A percentile compares a stretch with the other conserved stretches of the same genome.
Conservation (phyloP, 1,284 basidiomycete species). For the Ceratorhiza oryzae-sativae region DNA sequence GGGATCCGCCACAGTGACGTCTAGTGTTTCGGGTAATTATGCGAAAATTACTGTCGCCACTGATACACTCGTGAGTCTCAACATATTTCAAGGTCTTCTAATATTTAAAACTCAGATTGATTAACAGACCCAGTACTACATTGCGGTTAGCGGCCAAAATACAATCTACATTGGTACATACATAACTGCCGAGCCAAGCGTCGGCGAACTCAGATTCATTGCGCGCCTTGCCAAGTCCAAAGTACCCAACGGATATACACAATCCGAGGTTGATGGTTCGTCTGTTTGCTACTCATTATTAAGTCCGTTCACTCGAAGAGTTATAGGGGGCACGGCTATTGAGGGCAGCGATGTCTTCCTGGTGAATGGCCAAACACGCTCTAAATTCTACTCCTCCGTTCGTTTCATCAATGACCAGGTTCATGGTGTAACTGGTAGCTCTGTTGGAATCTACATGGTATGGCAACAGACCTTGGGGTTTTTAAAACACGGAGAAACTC, state of each 20-base stretch:
- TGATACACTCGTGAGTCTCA: slow-evolving; percentile 24
- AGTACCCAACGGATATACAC: slow-evolving; percentile 53
- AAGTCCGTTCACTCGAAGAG: neutral
- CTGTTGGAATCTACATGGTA: slow-evolving; percentile 42
- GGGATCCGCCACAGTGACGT: neutral
- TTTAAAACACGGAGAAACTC: neutral
- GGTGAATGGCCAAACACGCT: slow-evolving; percentile 36
- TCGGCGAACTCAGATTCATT: slow-evolving; percentile 60
- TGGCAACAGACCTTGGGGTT: neutral
- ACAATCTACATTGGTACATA: slow-evolving; percentile 41
- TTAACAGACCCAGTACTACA: slow-evolving; percentile 39
- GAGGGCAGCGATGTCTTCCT: slow-evolving; percentile 41
- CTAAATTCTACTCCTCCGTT: slow-evolving; percentile 39
- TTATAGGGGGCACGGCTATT: slow-evolving; percentile 31
- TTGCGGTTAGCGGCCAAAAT: slow-evolving; percentile 37
- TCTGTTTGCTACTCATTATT: neutral
- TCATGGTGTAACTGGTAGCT: slow-evolving; percentile 38
- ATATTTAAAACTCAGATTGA: neutral
- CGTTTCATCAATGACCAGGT: slow-evolving; percentile 41
- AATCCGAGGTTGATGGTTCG: slow-evolving; percentile 51
- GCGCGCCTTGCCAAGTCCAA: slow-evolving; percentile 56
- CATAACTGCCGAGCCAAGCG: slow-evolving; percentile 50
- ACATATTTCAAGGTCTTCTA: neutral
- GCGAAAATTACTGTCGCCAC: slow-evolving; percentile 29
- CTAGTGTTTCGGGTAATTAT: slow-evolving; percentile 36